These are phyloP conservation scores for Globisporangium paddicum DNA, from an alignment of 352 stramenopile genomes.

Conservation along the genomic window DNA sequence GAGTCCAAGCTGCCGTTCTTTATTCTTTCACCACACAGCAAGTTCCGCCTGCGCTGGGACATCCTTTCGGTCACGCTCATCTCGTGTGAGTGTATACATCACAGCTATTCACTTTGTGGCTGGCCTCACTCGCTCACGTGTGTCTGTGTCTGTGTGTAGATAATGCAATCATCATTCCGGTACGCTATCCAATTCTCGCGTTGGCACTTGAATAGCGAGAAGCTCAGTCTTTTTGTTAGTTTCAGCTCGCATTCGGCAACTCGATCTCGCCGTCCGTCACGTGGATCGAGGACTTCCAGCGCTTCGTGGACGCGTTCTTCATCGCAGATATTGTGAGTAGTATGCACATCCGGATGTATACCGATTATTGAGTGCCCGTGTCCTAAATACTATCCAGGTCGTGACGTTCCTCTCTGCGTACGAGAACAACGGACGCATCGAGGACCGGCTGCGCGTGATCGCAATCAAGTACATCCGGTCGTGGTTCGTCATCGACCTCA, in stretches of 20 bases:
- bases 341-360: background rate
- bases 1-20: slow-evolving; percentile 76
- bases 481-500: slow-evolving; percentile 73
- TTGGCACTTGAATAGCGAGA: background rate
- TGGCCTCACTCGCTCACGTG: background rate
- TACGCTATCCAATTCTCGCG: slow-evolving; percentile 1
- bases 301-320: slow-evolving; percentile 63
- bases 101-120: no score
- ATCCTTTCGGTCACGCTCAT: slow-evolving; percentile 66
- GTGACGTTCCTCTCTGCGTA: slow-evolving; percentile 75
- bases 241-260: slow-evolving; percentile 58
- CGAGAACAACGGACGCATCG: slow-evolving; percentile 53
- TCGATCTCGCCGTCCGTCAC: slow-evolving; percentile 13
- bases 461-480: slow-evolving; percentile 52
- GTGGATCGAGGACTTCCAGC: slow-evolving; percentile 51
- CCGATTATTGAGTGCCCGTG: background rate
- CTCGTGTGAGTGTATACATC: slow-evolving; percentile 63
- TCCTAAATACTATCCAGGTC: slow-evolving; percentile 17
- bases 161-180: slow-evolving; percentile 70
- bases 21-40: slow-evolving; percentile 68
- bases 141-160: slow-evolving; percentile 28
- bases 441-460: slow-evolving; percentile 40
- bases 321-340: slow-evolving; percentile 61
- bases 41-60: slow-evolving; percentile 77
- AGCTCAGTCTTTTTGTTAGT: slow-evolving; percentile 40